phyloP scores from a whole-genome alignment of 2,329 filamentous ascomycete genomes.

The Blastomyces parvus region DNA sequence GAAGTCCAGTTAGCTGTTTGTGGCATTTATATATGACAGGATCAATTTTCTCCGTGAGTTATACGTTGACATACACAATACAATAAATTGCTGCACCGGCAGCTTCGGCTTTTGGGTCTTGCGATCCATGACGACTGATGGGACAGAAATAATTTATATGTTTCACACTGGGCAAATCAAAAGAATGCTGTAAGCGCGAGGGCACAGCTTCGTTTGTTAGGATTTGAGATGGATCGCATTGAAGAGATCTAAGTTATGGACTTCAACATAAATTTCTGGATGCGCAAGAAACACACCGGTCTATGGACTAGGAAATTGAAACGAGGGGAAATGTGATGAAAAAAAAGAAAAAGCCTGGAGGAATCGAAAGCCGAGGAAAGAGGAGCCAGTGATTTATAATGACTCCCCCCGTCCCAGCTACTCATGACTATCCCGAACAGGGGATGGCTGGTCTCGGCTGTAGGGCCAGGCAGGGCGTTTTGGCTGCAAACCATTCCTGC shows the following conservation, averaged over 20 bases:
- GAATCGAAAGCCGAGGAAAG: not conserved
- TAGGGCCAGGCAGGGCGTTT: no score
- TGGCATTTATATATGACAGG: constrained; percentile 20
- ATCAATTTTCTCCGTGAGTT: not conserved
- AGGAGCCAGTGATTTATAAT: not conserved
- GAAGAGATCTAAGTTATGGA: not conserved
- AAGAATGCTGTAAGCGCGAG: not conserved
- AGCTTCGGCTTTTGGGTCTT: constrained; percentile 45
- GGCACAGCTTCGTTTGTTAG: not conserved
- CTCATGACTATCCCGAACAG: no score
- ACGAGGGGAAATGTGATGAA: not conserved
- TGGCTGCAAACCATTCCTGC: no score
- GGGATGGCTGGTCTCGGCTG: no score
- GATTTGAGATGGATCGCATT: not conserved
- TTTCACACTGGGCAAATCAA: not conserved
- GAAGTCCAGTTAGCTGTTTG: constrained; percentile 9
- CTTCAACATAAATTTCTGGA: not conserved
- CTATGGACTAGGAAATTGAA: not conserved
- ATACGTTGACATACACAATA: constrained; percentile 52
- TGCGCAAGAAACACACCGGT: not conserved
- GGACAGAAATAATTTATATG: not conserved
- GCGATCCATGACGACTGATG: not conserved
- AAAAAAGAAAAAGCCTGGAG: not conserved
- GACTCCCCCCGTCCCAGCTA: no score
- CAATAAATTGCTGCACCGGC: constrained; percentile 65